These are phyloP conservation scores for Hypericum androsaemum DNA, from an alignment of 345 rosid genomes.

Conservation along the genomic window DNA sequence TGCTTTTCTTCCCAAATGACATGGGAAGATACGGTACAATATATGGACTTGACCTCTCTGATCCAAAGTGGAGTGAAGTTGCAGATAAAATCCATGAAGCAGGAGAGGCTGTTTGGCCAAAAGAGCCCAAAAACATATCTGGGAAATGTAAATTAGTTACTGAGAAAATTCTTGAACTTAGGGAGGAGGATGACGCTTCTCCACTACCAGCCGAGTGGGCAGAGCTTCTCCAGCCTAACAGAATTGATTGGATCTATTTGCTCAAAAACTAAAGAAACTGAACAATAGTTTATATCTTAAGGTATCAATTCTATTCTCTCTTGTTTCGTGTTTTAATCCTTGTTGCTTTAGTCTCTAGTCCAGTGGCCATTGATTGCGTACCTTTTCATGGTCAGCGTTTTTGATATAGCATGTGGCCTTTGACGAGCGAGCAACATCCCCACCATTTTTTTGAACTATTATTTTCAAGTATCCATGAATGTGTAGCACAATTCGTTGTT, in stretches of 20 bases:
- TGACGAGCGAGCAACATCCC: too few species aligned
- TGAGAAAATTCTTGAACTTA: constrained; percentile 57
- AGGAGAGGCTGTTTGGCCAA: constrained; percentile 48
- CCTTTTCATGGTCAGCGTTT: too few species aligned
- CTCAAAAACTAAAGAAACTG: constrained; percentile 47
- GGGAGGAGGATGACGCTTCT: constrained; percentile 63
- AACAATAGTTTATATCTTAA: constrained; percentile 38
- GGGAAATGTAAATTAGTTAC: constrained; percentile 61
- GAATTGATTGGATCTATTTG: constrained; percentile 74
- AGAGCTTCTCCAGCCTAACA: constrained; percentile 65
- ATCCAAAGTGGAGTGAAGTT: constrained; percentile 61
- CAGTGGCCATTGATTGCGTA: too few species aligned
- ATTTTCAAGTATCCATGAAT: too few species aligned
- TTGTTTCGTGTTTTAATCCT: neutral
- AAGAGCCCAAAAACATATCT: constrained; percentile 59
- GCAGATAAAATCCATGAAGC: constrained; percentile 63
- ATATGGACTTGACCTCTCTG: constrained; percentile 86
- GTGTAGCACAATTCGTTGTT: too few species aligned
- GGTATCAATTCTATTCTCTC: constrained; percentile 29
- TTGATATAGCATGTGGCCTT: too few species aligned
- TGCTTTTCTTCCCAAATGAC: constrained; percentile 66
- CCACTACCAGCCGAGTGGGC: constrained; percentile 56
- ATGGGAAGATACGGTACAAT: constrained; percentile 78
- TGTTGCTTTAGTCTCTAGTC: too few species aligned
- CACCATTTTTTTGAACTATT: too few species aligned